Conservation (phyloP, 2,329 filamentous ascomycete genomes). For the Trematosphaeria pertusa region DNA sequence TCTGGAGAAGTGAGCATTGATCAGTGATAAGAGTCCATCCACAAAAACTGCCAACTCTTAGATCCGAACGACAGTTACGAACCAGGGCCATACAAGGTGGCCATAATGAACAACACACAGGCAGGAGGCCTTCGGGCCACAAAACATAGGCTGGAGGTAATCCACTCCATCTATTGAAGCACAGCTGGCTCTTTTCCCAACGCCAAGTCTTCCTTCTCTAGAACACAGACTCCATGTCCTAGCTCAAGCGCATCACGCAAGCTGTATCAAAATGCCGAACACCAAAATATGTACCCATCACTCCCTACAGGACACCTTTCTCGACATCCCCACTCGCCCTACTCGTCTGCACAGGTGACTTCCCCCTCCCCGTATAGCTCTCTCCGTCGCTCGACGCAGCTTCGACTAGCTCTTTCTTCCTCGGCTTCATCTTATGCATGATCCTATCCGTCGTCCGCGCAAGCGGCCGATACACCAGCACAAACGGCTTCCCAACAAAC, state of each 20-base stretch:
- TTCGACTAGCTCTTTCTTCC: slow-evolving; percentile 20
- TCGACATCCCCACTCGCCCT: slow-evolving; percentile 18
- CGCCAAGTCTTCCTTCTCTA: too few relatives aligned
- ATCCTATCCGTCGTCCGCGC: slow-evolving; percentile 19
- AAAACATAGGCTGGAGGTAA: too few relatives aligned
- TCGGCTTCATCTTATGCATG: slow-evolving; percentile 17
- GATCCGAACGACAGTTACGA: too few relatives aligned
- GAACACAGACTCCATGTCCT: too few relatives aligned
- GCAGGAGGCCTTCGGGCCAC: too few relatives aligned
- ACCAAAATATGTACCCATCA: background rate
- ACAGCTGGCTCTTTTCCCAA: too few relatives aligned
- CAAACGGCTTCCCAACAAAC: slow-evolving; percentile 32
- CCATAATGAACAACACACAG: too few relatives aligned
- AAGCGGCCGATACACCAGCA: slow-evolving; percentile 29
- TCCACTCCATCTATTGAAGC: too few relatives aligned
- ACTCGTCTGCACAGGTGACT: slow-evolving; percentile 21
- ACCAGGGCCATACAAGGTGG: too few relatives aligned
- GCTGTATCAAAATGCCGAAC: slow-evolving; percentile 6
- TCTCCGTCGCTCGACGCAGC: slow-evolving; percentile 10
- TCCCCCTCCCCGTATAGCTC: slow-evolving; percentile 21
- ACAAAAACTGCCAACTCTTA: too few relatives aligned
- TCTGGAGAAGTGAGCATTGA: too few relatives aligned
- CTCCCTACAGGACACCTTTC: slow-evolving; percentile 20
- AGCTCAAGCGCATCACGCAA: slow-evolving; percentile 24
- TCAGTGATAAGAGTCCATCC: too few relatives aligned